Percentiles rank a stretch among this genome's conserved stretches.
Evolutionary conservation across 768 basidiomycete genomes (phyloP).

Genomic region (Psilocybe tampanensis): DNA sequence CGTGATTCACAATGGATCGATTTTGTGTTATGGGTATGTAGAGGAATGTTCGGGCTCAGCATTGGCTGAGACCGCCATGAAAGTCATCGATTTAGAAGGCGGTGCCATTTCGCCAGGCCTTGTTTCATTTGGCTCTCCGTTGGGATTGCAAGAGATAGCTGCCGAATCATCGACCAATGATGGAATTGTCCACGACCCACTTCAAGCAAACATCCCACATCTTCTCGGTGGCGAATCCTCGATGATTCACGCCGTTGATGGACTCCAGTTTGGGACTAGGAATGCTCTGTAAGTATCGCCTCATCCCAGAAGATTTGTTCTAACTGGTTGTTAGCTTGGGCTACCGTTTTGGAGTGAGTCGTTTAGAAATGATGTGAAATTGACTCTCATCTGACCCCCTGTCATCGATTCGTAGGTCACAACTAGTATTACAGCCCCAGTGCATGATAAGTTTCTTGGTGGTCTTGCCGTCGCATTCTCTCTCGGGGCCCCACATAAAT

Average conservation of each 20-base stretch:
- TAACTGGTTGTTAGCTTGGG: constrained; percentile 50
- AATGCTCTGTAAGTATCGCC: constrained; percentile 65
- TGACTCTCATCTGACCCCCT: not conserved
- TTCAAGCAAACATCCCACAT: constrained; percentile 44
- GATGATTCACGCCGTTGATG: constrained; percentile 71
- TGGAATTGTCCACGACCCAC: constrained; percentile 60
- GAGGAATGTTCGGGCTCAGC: constrained; percentile 23
- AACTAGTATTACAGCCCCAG: constrained; percentile 64
- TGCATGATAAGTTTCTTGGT: constrained; percentile 49
- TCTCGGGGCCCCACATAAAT: constrained; percentile 56
- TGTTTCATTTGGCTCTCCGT: constrained; percentile 67
- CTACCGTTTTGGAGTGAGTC: constrained; percentile 63
- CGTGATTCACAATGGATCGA: constrained; percentile 45
- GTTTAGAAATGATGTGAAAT: not conserved
- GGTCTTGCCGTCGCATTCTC: constrained; percentile 74
- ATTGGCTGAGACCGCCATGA: constrained; percentile 23
- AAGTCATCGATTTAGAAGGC: constrained; percentile 65
- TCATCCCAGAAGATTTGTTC: not conserved
- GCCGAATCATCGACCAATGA: constrained; percentile 73
- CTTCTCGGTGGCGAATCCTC: constrained; percentile 53
- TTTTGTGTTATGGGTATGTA: constrained; percentile 49
- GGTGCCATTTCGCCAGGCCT: constrained; percentile 70
- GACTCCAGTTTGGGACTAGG: constrained; percentile 68
- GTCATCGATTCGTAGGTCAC: constrained; percentile 42
- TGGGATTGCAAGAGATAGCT: constrained; percentile 73